phyloP scores from a whole-genome alignment of 768 basidiomycete species.

The Aureoboletus auriporus region DNA sequence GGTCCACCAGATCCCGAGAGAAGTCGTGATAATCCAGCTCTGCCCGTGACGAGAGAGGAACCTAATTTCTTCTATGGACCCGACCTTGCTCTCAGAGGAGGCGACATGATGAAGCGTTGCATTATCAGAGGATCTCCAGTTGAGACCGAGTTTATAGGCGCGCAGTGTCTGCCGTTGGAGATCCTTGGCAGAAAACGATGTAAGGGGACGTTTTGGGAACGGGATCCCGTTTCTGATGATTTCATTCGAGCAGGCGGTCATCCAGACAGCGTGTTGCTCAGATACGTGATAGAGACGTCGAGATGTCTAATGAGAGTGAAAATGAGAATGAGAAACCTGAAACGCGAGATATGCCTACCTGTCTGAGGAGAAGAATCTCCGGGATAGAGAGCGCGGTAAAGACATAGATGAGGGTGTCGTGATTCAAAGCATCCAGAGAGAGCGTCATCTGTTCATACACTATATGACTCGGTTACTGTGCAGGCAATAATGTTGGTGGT shows the following conservation, averaged over 20 bases:
- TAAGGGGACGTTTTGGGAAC: conserved; percentile 39
- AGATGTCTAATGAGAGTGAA: conserved; percentile 39
- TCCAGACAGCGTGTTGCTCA: conserved; percentile 53
- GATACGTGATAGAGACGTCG: conserved; percentile 44
- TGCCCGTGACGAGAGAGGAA: conserved; percentile 47
- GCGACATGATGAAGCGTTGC: conserved; percentile 15
- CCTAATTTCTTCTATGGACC: conserved; percentile 47
- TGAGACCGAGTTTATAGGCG: conserved; percentile 44
- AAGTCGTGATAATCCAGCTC: conserved; percentile 48
- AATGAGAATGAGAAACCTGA: neutral
- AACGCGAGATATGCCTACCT: conserved; percentile 29
- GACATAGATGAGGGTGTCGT: conserved; percentile 37
- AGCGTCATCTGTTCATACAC: conserved; percentile 11
- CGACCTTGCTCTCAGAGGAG: conserved; percentile 31
- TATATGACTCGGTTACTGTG: too few relatives aligned
- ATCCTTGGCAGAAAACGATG: conserved; percentile 34
- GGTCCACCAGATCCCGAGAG: conserved; percentile 59
- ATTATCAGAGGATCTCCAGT: conserved; percentile 39
- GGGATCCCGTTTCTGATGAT: conserved; percentile 47
- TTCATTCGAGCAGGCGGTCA: conserved; percentile 40
- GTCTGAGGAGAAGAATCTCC: conserved; percentile 39
- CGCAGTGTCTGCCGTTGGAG: conserved; percentile 44
- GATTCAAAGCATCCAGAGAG: conserved; percentile 25
- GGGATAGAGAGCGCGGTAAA: conserved; percentile 35
- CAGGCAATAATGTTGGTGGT: too few relatives aligned